Base-by-base conservation (phyloP, 1,284 basidiomycete species). In the Heterobasidion annosum region DNA sequence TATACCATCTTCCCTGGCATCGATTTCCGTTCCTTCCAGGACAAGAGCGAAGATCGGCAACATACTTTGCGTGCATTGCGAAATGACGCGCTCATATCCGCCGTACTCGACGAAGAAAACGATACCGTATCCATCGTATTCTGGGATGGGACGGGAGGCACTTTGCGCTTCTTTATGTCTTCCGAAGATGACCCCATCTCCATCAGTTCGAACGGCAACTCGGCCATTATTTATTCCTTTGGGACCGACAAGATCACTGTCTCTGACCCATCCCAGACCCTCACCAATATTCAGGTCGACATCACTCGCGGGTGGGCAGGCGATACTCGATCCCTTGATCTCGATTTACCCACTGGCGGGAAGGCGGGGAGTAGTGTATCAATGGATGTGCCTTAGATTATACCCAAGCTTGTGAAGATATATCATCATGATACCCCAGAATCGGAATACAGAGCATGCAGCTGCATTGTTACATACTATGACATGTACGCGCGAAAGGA, bases 201-300 rank as follows among this genome's bases (percentile, higher is more conserved):
- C 1, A 59, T 83, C 16, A 63, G 65, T 15, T 60, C 74, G 1
- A 68, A 69, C 47, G 73, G 65, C 2, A 76, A 76, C 44, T 65
- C 71, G 8, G 72, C 70, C 2, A 59, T 81, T 18, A 70, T 83
- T 16, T 73, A 78, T 59, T 64, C 72, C 8, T 58, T 73, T 52
- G 62, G 69, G 18, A 68, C 65, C 8, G 71, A 73, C 57, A 68
- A 67, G 19, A 63, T 83, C 35, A 78, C 75, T 0, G 73, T 82
- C 10, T 76, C 83, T 0, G 83, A 86, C 66, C 86, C 85, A 50
- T 74, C 70, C 35, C 78, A 76, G 61, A 64, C 59, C 12, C 61
- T 74, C 35, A 54, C 59, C 4, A 61, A 43, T 25, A 25, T 25
- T 25, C 25, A 25, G 25, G 25, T 25, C 25, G 25, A 25, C 25